phyloP scores from a whole-genome alignment of 2,329 filamentous ascomycete species.

The Cordyceps militaris region DNA sequence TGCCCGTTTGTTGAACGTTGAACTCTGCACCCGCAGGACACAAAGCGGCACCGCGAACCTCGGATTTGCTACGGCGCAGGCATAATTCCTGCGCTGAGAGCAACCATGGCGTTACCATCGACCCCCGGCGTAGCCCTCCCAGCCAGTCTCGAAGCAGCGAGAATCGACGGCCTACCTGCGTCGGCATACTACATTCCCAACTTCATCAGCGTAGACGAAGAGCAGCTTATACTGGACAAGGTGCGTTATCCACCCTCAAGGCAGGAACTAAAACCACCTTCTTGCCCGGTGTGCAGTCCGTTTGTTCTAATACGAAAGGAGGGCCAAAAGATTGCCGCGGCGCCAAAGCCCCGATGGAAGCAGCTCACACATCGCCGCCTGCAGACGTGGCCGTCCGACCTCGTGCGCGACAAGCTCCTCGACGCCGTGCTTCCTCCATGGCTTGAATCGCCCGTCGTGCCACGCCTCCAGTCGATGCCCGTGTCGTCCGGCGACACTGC shows the following conservation, averaged over 20 bases:
- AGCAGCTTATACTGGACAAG: slow-evolving; percentile 63
- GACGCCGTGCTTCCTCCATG: slow-evolving; percentile 67
- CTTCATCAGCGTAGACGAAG: slow-evolving; percentile 74
- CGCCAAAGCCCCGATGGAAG: slow-evolving; percentile 75
- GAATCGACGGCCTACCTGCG: slow-evolving; percentile 50
- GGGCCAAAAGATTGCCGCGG: slow-evolving; percentile 51
- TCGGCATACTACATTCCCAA: slow-evolving; percentile 77
- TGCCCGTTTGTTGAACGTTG: background rate
- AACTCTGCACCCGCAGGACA: background rate
- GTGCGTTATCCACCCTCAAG: slow-evolving; percentile 37
- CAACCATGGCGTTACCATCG: slow-evolving; percentile 10
- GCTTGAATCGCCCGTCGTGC: slow-evolving; percentile 63
- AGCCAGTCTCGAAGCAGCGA: slow-evolving; percentile 41
- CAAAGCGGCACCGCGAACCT: background rate
- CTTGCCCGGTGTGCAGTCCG: background rate
- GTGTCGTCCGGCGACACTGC: slow-evolving; percentile 21
- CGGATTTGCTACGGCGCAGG: background rate
- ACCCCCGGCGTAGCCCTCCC: slow-evolving; percentile 29
- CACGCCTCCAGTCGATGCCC: slow-evolving; percentile 48
- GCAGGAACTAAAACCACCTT: too few relatives aligned
- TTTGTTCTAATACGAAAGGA: background rate
- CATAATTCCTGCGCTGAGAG: background rate
- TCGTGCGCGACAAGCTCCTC: slow-evolving; percentile 72
- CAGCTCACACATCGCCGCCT: slow-evolving; percentile 81
- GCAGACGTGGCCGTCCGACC: slow-evolving; percentile 81